phyloP scores from a whole-genome alignment of 495 filamentous ascomycete genomes.

The Massariosphaeria phaeospora region DNA sequence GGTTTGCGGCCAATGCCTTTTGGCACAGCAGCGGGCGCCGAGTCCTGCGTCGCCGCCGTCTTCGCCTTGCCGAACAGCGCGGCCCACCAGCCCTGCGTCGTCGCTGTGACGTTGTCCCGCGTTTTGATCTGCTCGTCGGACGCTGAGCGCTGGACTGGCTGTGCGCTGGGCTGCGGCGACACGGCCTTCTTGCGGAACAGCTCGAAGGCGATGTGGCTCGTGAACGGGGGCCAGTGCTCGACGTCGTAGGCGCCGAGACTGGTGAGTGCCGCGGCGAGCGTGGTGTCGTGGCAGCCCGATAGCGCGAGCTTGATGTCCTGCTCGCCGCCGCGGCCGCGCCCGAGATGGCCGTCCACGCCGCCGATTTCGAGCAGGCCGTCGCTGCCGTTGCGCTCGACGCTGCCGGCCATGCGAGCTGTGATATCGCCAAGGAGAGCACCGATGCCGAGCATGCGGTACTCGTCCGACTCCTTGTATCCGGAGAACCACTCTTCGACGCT shows the following conservation, averaged over 20 bases:
- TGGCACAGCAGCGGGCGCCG: conserved; percentile 5
- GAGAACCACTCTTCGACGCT: conserved; percentile 89
- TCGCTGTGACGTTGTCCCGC: not conserved
- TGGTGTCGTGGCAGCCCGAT: conserved; percentile 92
- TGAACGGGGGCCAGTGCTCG: conserved; percentile 83
- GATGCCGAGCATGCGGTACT: conserved; percentile 84
- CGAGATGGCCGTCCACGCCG: conserved; percentile 39
- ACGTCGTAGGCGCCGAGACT: conserved; percentile 73
- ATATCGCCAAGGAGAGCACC: conserved; percentile 80
- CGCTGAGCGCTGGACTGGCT: conserved; percentile 1
- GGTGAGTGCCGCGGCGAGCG: conserved; percentile 71
- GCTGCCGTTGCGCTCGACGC: conserved; percentile 56
- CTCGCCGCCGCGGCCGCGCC: conserved; percentile 44
- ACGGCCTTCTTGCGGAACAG: conserved; percentile 53
- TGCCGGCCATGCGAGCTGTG: conserved; percentile 75
- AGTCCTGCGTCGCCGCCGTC: conserved; percentile 1
- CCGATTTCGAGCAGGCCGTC: conserved; percentile 52
- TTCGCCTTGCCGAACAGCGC: conserved; percentile 44
- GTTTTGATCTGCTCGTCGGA: conserved; percentile 7
- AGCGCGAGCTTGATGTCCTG: conserved; percentile 64
- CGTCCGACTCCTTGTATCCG: conserved; percentile 74
- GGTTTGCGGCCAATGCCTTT: conserved; percentile 50
- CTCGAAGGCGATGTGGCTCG: conserved; percentile 85
- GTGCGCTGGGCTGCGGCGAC: not conserved
- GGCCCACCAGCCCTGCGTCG: conserved; percentile 45